Evolutionary conservation across 2,329 filamentous ascomycete genomes (phyloP).

Genomic region (Pseudogymnoascus sp.): DNA sequence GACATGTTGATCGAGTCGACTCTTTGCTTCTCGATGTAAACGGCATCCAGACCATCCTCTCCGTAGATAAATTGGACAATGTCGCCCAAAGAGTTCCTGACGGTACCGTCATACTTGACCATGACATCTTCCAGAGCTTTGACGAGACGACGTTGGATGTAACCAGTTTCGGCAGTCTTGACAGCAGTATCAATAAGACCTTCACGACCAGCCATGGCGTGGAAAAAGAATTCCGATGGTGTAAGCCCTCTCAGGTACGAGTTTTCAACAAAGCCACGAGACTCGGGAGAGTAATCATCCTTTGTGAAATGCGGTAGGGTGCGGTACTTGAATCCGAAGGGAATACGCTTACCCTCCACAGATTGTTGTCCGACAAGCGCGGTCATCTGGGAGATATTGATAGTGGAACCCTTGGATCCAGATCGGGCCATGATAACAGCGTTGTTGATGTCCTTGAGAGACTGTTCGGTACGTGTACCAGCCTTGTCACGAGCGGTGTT

Average conservation of each 20-base stretch:
- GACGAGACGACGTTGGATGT: constrained; percentile 96
- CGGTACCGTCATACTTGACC: constrained; percentile 94
- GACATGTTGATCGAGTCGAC: constrained; percentile 82
- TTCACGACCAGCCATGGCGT: constrained; percentile 99
- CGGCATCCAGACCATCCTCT: constrained; percentile 91
- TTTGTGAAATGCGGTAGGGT: constrained; percentile 97
- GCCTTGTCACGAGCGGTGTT: constrained; percentile 96
- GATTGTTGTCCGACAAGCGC: constrained; percentile 96
- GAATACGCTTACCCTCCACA: constrained; percentile 97
- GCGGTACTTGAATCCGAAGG: constrained; percentile 97
- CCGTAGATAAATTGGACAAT: constrained; percentile 97
- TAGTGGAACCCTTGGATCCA: constrained; percentile 95
- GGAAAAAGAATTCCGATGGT: constrained; percentile 97
- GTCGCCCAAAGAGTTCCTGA: constrained; percentile 93
- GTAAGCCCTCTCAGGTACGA: constrained; percentile 95
- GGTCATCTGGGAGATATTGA: constrained; percentile 99
- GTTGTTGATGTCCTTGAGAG: constrained; percentile 92
- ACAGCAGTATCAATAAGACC: constrained; percentile 99
- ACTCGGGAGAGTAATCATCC: constrained; percentile 96
- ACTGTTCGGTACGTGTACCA: constrained; percentile 84
- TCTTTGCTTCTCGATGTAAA: constrained; percentile 85
- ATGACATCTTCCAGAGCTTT: constrained; percentile 97
- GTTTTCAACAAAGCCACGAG: constrained; percentile 96
- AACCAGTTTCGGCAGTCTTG: constrained; percentile 98
- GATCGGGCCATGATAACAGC: constrained; percentile 93